Base-by-base conservation (phyloP, 805 yeast species). In the Metschnikowia dekortorum region DNA sequence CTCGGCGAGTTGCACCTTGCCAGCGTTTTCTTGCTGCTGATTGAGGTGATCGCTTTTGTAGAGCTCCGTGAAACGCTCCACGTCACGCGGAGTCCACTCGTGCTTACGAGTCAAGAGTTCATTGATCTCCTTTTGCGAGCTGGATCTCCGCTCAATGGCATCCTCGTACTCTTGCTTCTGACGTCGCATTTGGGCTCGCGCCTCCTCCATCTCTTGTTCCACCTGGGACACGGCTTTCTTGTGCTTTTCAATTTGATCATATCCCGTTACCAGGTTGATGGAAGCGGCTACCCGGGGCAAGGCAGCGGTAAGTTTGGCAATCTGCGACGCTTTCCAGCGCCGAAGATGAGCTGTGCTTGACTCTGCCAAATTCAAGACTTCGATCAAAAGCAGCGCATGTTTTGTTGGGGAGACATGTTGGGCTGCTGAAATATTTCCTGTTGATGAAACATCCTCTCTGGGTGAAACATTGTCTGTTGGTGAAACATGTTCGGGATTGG, bases 201-300 rank as follows among this genome's bases (percentile, higher is more conserved):
- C 69, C 1, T 62, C 64, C 45, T 71, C 70, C 37, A 89, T 64
- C 32, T 76, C 72, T 11, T 54, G 53, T 58, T 92, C 97, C 40
- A 71, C 65, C 2, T 59, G 56, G 8, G 78, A 81, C 31, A 94
- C 89, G 1, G 79, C 68, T 30, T 72, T 64, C 65, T 89, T 85
- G 58, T 92, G 68, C 51, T 76, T 73, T 61, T 88, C 96, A 50
- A 94, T 88, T 16, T 84, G 75, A 0, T 89, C 78, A 65, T 94
- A 94, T 0, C 99, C 99, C 0, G 99, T 92, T 9, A 90, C 84
- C 58, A 90, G 96, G 61, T 94, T 94, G 33, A 92, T 44, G 33
- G 34, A 32, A 10, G 46, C 39, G 11, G 46, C 40, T 14, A 44
- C 11, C 14, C 46, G 39, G 9, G 46, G 46, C 28, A 44, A 16